phyloP scores from a whole-genome alignment of 768 basidiomycete species.

The Leccinum broughii region DNA sequence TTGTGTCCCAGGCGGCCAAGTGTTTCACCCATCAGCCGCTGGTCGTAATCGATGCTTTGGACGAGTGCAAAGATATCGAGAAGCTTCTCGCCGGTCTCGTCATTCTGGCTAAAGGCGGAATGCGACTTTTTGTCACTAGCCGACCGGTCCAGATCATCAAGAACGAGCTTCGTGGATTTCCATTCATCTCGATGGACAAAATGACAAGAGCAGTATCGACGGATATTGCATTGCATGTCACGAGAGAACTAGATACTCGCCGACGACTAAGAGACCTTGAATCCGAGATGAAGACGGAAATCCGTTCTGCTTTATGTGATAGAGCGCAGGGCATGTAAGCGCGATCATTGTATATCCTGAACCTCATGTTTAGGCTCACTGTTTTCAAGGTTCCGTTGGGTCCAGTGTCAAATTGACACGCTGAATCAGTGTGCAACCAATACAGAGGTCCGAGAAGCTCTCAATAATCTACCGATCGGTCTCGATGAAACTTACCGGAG shows the following conservation, averaged over 20 bases:
- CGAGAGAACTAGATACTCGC: constrained; percentile 13
- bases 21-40: constrained; percentile 4
- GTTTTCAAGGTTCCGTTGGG: constrained; percentile 24
- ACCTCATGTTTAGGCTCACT: not conserved
- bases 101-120: not conserved
- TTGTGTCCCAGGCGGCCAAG: constrained; percentile 1
- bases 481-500: constrained; percentile 24
- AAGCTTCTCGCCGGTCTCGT: constrained; percentile 13
- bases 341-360: not conserved
- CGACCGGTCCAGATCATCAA: constrained; percentile 15
- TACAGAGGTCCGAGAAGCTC: constrained; percentile 13
- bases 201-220: not conserved
- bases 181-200: constrained; percentile 15
- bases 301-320: constrained; percentile 5
- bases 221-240: constrained; percentile 19
- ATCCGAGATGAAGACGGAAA: constrained; percentile 7
- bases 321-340: constrained; percentile 23
- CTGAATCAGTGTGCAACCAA: constrained; percentile 12
- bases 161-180: constrained; percentile 1
- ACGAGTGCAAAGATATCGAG: constrained; percentile 17
- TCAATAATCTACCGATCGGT: constrained; percentile 16
- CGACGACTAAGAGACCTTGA: constrained; percentile 9
- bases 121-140: constrained; percentile 20
- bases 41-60: constrained; percentile 20
- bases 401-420: constrained; percentile 22